Evolutionary conservation across 2,329 filamentous ascomycete genomes (phyloP).

Genomic region (Xylaria hypoxylon): DNA sequence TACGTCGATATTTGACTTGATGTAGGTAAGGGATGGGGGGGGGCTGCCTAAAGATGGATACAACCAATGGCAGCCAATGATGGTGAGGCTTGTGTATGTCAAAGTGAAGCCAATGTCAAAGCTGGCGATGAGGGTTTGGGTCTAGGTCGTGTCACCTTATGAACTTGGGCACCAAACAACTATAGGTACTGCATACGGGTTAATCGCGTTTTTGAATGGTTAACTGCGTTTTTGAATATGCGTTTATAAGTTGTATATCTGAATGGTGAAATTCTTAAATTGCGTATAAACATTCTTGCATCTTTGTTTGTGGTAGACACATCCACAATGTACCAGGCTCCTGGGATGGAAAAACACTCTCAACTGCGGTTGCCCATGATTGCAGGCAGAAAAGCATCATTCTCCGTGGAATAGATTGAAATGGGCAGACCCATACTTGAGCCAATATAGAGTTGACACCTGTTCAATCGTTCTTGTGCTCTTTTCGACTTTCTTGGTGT

Average conservation of each 20-base stretch:
- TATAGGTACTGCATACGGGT: background rate
- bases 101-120: background rate
- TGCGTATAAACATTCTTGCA: constrained; percentile 1
- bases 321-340: background rate
- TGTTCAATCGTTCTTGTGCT: constrained; percentile 16
- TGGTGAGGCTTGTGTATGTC: constrained; percentile 20
- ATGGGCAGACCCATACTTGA: background rate
- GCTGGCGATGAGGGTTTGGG: background rate
- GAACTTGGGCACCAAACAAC: constrained; percentile 13
- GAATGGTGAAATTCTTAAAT: constrained; percentile 13
- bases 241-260: constrained; percentile 16
- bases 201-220: constrained; percentile 9
- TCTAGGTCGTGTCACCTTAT: constrained; percentile 5
- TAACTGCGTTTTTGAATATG: constrained; percentile 16
- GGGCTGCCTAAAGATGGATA: constrained; percentile 18
- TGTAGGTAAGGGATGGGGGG: background rate
- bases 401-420: background rate
- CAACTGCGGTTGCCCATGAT: background rate
- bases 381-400: background rate
- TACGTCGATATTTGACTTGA: constrained; percentile 26
- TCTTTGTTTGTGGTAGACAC: background rate
- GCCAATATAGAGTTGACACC: constrained; percentile 17
- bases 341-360: constrained; percentile 3
- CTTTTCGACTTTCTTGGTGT: constrained; percentile 8
- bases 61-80: constrained; percentile 7